A percentile compares a stretch with the other conserved stretches of the same genome.
These are phyloP conservation scores for Xylariales sp. DNA, from an alignment of 2,329 filamentous ascomycete species.

Conservation along the genomic window DNA sequence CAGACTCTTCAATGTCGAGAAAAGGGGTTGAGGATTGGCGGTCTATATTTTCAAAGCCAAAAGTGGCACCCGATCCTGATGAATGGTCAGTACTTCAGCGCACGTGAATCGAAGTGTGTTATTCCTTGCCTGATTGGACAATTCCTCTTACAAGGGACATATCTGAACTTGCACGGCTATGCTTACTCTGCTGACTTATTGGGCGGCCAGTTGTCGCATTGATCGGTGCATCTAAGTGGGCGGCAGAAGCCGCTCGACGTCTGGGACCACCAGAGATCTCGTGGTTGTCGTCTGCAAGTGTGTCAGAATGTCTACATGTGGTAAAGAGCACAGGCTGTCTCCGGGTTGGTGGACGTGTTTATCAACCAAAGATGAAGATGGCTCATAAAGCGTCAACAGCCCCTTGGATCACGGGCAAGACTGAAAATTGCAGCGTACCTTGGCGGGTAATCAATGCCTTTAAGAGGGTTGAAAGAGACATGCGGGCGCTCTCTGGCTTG, in stretches of 20 bases:
- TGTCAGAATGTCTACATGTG: slow-evolving; percentile 1
- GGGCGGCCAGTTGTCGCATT: slow-evolving; percentile 47
- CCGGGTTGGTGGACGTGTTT: too few relatives aligned
- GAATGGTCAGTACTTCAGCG: slow-evolving; percentile 42
- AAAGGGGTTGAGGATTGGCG: slow-evolving; percentile 47
- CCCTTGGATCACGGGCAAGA: not conserved
- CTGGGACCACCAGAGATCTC: slow-evolving; percentile 40
- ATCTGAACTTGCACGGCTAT: slow-evolving; percentile 69
- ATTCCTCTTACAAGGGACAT: slow-evolving; percentile 56
- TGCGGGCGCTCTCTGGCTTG: slow-evolving; percentile 66
- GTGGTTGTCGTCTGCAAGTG: slow-evolving; percentile 27
- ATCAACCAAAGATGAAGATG: not conserved
- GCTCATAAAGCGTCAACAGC: not conserved
- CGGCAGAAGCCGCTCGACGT: slow-evolving; percentile 56
- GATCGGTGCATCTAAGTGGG: slow-evolving; percentile 53
- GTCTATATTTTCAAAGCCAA: slow-evolving; percentile 39
- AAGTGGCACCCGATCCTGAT: slow-evolving; percentile 16
- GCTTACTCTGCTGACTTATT: slow-evolving; percentile 58
- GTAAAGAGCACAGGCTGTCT: too few relatives aligned
- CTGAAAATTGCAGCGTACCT: slow-evolving; percentile 51
- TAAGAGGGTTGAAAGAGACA: slow-evolving; percentile 72
- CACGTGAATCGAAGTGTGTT: slow-evolving; percentile 40
- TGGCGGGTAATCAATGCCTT: slow-evolving; percentile 61
- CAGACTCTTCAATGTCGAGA: slow-evolving; percentile 66
- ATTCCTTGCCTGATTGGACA: slow-evolving; percentile 39